Percentiles rank a stretch among this genome's conserved stretches.
These are phyloP conservation scores for Bipolaris victoriae DNA, from an alignment of 2,329 filamentous ascomycete genomes.

Conservation along the genomic window DNA sequence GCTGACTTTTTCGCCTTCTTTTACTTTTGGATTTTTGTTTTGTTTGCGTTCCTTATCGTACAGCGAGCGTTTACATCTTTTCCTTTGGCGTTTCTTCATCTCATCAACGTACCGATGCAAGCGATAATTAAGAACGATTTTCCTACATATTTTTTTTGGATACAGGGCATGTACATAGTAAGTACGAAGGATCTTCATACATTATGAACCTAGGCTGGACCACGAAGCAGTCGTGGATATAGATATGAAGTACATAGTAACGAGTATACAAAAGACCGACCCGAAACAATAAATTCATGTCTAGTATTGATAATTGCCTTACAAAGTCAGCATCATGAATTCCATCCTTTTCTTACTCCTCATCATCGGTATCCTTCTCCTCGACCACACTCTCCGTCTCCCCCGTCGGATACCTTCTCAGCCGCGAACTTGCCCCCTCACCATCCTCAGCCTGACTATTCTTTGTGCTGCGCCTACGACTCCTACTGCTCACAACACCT, in stretches of 20 bases:
- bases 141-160: neutral
- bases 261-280: too few species aligned
- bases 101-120: neutral
- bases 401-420: constrained; percentile 13
- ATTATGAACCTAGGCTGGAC: too few species aligned
- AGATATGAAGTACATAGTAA: too few species aligned
- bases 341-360: neutral
- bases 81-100: neutral
- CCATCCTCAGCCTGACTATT: constrained; percentile 30
- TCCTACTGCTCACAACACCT: constrained; percentile 64
- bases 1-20: neutral
- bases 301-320: neutral
- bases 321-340: neutral
- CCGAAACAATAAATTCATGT: too few species aligned
- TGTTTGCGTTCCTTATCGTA: neutral
- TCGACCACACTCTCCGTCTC: constrained; percentile 16
- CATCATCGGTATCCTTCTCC: constrained; percentile 19
- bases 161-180: too few species aligned
- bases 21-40: neutral
- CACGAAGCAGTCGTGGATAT: too few species aligned
- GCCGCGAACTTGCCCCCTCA: constrained; percentile 14
- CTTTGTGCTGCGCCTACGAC: constrained; percentile 46
- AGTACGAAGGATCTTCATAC: too few species aligned
- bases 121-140: neutral
- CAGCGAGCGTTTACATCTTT: neutral